A percentile compares a stretch with the other conserved stretches of the same genome.
phyloP scores from a whole-genome alignment of 805 yeast genomes.

The Jamesozyma gamospora region DNA sequence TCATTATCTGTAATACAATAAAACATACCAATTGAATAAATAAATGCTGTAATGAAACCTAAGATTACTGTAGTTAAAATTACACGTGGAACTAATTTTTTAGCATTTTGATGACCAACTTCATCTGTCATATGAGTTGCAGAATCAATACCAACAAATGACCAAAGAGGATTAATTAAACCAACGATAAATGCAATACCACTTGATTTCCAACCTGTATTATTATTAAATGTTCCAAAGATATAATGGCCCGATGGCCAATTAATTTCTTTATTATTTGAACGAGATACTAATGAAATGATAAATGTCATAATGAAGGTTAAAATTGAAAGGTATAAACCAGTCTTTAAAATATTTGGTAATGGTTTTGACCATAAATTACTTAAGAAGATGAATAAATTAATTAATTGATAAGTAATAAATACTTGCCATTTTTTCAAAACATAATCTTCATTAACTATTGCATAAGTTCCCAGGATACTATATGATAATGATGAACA shows the following conservation, averaged over 20 bases:
- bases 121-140: constrained; percentile 71
- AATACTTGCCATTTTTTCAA: constrained; percentile 46
- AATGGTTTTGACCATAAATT: constrained; percentile 43
- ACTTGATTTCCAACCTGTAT: constrained; percentile 49
- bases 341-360: constrained; percentile 40
- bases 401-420: constrained; percentile 38
- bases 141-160: constrained; percentile 57
- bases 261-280: constrained; percentile 29
- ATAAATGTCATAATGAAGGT: constrained; percentile 47
- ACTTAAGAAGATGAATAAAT: constrained; percentile 35
- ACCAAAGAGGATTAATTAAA: constrained; percentile 61
- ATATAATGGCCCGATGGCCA: constrained; percentile 45
- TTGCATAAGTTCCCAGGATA: constrained; percentile 40
- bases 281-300: constrained; percentile 41
- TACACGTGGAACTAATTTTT: constrained; percentile 47
- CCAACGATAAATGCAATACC: constrained; percentile 63
- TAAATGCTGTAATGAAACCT: constrained; percentile 52
- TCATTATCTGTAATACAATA: constrained; percentile 47
- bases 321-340: constrained; percentile 42
- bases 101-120: constrained; percentile 12
- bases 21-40: constrained; percentile 46
- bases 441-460: constrained; percentile 30
- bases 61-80: constrained; percentile 54
- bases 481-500: constrained; percentile 44
- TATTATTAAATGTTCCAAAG: constrained; percentile 43